Percentiles rank a stretch among this genome's conserved stretches.
Evolutionary conservation across 2,329 filamentous ascomycete species (phyloP).

Genomic region (Alternaria arborescens): DNA sequence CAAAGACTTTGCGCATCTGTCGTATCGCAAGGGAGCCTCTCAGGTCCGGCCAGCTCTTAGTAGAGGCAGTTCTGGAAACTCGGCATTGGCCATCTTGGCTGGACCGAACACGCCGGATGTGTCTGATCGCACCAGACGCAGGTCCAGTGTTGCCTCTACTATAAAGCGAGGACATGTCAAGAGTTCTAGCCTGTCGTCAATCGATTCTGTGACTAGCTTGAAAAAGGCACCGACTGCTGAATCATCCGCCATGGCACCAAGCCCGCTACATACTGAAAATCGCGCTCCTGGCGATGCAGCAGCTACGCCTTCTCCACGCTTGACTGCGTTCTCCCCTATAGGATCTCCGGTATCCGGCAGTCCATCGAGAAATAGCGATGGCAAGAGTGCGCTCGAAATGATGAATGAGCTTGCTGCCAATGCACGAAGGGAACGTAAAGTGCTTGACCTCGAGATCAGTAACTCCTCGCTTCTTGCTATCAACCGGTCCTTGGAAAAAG

Average conservation of each 20-base stretch:
- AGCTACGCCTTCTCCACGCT: conserved; percentile 36
- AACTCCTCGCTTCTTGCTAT: conserved; percentile 96
- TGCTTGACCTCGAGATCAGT: conserved; percentile 94
- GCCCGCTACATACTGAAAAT: conserved; percentile 48
- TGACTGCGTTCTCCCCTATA: conserved; percentile 34
- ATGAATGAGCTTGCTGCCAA: conserved; percentile 83
- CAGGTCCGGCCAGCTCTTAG: conserved; percentile 54
- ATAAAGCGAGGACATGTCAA: conserved; percentile 47
- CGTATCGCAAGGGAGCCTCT: conserved; percentile 60
- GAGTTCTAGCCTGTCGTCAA: conserved; percentile 56
- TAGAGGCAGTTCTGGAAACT: conserved; percentile 45
- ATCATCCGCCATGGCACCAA: conserved; percentile 30
- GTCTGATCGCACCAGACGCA: conserved; percentile 36
- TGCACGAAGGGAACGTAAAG: conserved; percentile 90
- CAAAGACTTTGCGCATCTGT: conserved; percentile 59
- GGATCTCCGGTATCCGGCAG: conserved; percentile 57
- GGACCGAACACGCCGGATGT: conserved; percentile 35
- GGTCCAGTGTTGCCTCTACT: conserved; percentile 44
- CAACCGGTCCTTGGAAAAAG: conserved; percentile 89
- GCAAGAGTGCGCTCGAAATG: conserved; percentile 61
- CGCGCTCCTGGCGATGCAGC: conserved; percentile 35
- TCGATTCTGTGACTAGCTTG: conserved; percentile 53
- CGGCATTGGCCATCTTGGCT: conserved; percentile 44
- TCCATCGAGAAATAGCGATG: conserved; percentile 64
- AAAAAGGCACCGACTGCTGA: conserved; percentile 41